Evolutionary conservation across 768 basidiomycete genomes (phyloP), one percentile per base, ranked within the genome.

Genomic region (Tylopilus balloui): DNA sequence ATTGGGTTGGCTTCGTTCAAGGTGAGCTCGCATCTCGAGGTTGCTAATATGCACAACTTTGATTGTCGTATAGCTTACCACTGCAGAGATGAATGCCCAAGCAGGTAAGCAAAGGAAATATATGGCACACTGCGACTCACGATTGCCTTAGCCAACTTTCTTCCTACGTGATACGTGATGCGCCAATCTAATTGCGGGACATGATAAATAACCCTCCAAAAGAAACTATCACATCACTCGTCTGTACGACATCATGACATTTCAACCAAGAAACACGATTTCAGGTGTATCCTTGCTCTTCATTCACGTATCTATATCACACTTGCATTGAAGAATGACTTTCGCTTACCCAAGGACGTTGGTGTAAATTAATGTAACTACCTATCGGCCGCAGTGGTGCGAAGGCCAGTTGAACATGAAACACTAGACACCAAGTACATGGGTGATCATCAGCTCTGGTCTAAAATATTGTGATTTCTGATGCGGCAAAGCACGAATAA

Each of bases 1-100:
- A 70, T 92, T 9, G 93, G 93, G 14, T 82, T 95, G 32, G 78
- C 74, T 49, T 81, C 82, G 4, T 97, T 95, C 80, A 89, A 90
- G 74, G 85, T 84, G 59, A 48, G 69, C 27, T n/a, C 3, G 2
- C 23, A 28, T 32, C 29, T 14, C 23, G n/a, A n/a, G 21, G 38
- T 46, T 28, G 21, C 10, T 41, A 5, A 17, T 24, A 27, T 39
- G 20, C 42, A 49, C 38, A 38, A 47, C 42, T 29, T 51, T 51
- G 28, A 48, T 38, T 31, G 37, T 35, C 23, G 44, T 45, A 36
- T 53, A 75, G 71, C 70, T 70, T 46, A 70, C 73, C n/a, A 55
- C 61, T 14, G 66, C 58, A 24, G 61, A 79, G 51, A 80, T 79
- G 78, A 48, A 67, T 46, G 29, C 74, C 9, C 81, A 92, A 74